Evolutionary conservation across 192 early-diverging fungal species (phyloP).

Genomic region (Coemansia sp.): DNA sequence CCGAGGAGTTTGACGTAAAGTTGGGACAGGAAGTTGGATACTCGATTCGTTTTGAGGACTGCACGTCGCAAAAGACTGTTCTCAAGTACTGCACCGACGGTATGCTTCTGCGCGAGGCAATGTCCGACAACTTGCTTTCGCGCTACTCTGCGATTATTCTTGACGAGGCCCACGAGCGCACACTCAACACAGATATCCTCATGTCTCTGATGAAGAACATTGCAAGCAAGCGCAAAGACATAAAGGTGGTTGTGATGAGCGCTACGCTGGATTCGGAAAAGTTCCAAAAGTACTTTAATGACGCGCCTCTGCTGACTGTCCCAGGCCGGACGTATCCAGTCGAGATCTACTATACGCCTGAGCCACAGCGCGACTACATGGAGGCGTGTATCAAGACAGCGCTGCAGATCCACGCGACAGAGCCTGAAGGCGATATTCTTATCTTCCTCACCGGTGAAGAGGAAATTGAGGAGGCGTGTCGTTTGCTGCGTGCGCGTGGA

Average conservation of each 20-base stretch:
- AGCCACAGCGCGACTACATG: conserved; percentile 97
- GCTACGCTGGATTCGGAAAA: conserved; percentile 98
- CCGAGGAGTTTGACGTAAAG: conserved; percentile 92
- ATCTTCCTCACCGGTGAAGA: conserved; percentile 98
- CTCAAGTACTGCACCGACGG: conserved; percentile 99
- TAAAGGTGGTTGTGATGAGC: conserved; percentile 96
- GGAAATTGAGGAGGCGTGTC: conserved; percentile 96
- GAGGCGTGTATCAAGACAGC: conserved; percentile 95
- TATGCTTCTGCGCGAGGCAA: conserved; percentile 98
- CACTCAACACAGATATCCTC: conserved; percentile 93
- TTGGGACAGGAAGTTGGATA: conserved; percentile 98
- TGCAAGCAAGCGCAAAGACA: conserved; percentile 70
- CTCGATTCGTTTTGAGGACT: conserved; percentile 98
- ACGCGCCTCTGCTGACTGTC: conserved; percentile 88
- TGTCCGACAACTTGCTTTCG: conserved; percentile 85
- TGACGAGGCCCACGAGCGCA: conserved; percentile 99
- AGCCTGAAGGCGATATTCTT: conserved; percentile 95
- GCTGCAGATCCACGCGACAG: conserved; percentile 90
- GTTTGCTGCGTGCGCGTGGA: conserved; percentile 74
- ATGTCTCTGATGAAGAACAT: conserved; percentile 98
- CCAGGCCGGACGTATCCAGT: conserved; percentile 99
- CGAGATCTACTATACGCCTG: conserved; percentile 95
- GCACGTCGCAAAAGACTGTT: conserved; percentile 78
- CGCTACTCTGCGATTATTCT: conserved; percentile 95
- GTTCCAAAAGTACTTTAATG: conserved; percentile 98